Base-by-base conservation (phyloP, 192 early-diverging fungal species). In the Tieghemiomyces parasiticus region DNA sequence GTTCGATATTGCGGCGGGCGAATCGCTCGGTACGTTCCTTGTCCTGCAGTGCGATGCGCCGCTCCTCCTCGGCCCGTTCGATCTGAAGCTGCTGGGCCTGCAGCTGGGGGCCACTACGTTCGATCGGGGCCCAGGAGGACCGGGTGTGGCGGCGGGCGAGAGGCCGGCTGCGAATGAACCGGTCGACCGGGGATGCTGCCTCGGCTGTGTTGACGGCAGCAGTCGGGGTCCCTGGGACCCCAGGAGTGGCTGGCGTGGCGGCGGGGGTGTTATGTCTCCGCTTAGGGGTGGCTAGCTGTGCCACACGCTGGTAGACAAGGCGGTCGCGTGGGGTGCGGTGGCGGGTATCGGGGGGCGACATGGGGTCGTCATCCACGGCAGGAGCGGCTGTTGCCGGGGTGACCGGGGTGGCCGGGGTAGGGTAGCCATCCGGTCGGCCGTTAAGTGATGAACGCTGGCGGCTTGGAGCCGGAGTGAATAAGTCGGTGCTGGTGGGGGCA, bases 21-120 rank as follows among this genome's bases (percentile, higher is more conserved):
- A 58, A 38, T n/a, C 55, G 55, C 26, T 58, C 55, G 10, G n/a
- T n/a, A 22, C 55, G 55, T 20, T 58, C 55, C 55, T 58, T 58
- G 22, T 58, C 55, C 34, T 58, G 55, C 19, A 38, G 34, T 0
- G 35, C 22, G 0, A 25, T 14, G 12, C 26, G 32, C 4, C 35
- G 55, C 35, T 58, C 22, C 22, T 8, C n/a, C 35, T 58, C 55
- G 34, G 55, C 55, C 16, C 35, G 34, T n/a, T 58, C 55, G 28
- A 38, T 30, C 31, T 25, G 24, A 19, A 25, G 49, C 49, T 50
- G 22, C 49, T 50, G 49, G 10, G 26, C 49, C 20, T 25, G 26
- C 22, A 10, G n/a, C n/a, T 50, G 26, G 4, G 49, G 24, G 49
- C 22, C 13, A 26, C 26, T 26, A 12, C 49, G 49, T 12, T 19